Evolutionary conservation across 1,284 basidiomycete species (phyloP), one percentile per base, ranked within the genome.

Genomic region (Apiotrichum domesticum): DNA sequence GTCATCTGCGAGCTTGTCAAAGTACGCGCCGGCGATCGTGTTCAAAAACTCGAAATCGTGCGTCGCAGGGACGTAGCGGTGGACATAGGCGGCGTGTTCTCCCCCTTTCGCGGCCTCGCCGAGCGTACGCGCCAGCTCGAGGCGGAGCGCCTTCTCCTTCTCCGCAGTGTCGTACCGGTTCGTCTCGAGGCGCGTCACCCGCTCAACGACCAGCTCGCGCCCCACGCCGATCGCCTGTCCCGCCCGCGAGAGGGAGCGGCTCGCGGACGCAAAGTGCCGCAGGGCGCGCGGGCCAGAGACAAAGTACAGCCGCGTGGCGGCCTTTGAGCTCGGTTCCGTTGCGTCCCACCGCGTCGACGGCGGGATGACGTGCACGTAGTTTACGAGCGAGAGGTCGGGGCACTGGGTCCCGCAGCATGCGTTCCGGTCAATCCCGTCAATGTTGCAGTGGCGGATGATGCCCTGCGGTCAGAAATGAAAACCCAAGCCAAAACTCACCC

Each of bases 351-450:
- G 83, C 14, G 75, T 68, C 0, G 71, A 58, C 0, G 75, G 75
- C 11, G 75, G 73, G 21, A 77, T 58, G 53, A 77, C 60, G 58
- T 78, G 77, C 11, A 79, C 66, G 50, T 66, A 62, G 3, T 62
- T 59, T 40, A 73, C 63, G 45, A 72, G 56, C 39, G 69, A 67
- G 8, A 79, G 64, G 35, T 60, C 56, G 3, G 74, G 71, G 15
- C 70, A 55, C 74, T 93, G 90, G 5, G 90, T 93, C 7, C 90
- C 90, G 64, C 90, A 93, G 75, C 90, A 94, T 56, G 73, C 87
- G 71, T 87, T 90, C 42, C 85, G 81, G 72, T 92, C 89, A 13
- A 90, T 80, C 6, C 84, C 84, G 56, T 90, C 86, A 53, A 94
- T 93, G 44, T 86, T 80, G 39, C 91, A 83, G 14, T 87, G 84